phyloP scores from a whole-genome alignment of 176 grass and related monocot genomes.

The Raddia guianensis region DNA sequence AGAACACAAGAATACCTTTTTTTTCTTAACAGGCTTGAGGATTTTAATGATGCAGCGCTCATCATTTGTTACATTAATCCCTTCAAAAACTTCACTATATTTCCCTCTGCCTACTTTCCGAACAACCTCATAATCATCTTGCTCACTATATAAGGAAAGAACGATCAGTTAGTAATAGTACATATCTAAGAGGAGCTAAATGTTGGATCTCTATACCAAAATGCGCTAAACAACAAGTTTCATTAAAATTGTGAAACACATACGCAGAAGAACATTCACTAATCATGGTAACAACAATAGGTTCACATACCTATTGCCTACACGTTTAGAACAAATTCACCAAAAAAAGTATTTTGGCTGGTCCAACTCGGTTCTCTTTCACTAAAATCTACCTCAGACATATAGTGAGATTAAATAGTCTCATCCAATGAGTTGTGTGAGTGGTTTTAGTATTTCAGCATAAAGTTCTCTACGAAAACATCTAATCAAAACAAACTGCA shows the following conservation, averaged over 20 bases:
- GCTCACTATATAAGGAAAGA: slow-evolving; percentile 51
- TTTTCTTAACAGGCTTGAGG: slow-evolving; percentile 87
- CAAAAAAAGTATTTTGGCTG: slow-evolving; percentile 7
- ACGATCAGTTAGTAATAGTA: background rate
- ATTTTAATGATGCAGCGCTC: slow-evolving; percentile 74
- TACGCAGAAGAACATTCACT: slow-evolving; percentile 8
- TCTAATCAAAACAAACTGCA: background rate
- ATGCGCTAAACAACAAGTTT: background rate
- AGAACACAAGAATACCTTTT: slow-evolving; percentile 63
- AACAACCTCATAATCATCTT: slow-evolving; percentile 81
- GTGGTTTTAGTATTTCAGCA: background rate
- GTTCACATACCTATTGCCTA: background rate
- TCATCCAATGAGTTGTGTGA: background rate
- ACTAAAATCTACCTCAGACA: background rate
- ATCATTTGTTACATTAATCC: slow-evolving; percentile 65
- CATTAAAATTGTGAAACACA: background rate
- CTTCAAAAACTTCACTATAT: slow-evolving; percentile 85
- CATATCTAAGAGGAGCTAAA: slow-evolving; percentile 9
- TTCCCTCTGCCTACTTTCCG: slow-evolving; percentile 75
- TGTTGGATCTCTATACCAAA: background rate
- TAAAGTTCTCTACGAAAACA: background rate
- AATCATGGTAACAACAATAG: background rate
- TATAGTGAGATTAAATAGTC: background rate
- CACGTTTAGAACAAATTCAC: background rate
- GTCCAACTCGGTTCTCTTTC: slow-evolving; percentile 22